Conservation (phyloP, 2,329 filamentous ascomycete species). For the Paracamarosporium sp. region DNA sequence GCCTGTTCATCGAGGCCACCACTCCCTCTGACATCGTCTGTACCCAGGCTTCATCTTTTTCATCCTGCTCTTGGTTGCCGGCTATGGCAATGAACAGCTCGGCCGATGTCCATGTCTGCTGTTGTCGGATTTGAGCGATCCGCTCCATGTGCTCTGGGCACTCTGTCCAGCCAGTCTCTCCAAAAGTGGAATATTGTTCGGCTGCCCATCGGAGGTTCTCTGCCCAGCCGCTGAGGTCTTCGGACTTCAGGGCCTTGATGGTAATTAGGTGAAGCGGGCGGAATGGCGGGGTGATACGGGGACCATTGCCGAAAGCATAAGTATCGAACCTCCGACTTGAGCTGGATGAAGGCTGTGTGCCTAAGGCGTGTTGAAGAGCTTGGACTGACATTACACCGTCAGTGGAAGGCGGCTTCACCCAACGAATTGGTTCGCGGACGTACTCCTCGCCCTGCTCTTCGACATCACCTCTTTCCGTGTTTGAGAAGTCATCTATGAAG, state of each 20-base stretch:
- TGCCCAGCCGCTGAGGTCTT: slow-evolving; percentile 29
- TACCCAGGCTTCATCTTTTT: background rate
- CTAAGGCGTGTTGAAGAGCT: background rate
- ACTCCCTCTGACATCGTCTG: background rate
- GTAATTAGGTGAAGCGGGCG: slow-evolving; percentile 22
- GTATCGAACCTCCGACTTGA: background rate
- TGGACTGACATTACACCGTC: background rate
- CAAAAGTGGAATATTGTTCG: slow-evolving; percentile 20
- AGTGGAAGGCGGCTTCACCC: background rate
- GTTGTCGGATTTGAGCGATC: slow-evolving; percentile 21
- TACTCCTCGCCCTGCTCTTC: background rate
- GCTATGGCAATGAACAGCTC: slow-evolving; percentile 11
- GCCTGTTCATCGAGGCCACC: background rate
- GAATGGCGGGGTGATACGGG: slow-evolving; percentile 22
- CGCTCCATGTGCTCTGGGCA: slow-evolving; percentile 31
- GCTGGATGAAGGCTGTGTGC: background rate
- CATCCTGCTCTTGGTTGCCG: background rate
- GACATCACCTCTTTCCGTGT: background rate
- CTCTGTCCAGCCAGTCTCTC: slow-evolving; percentile 26
- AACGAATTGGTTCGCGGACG: background rate
- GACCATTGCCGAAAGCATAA: slow-evolving; percentile 23
- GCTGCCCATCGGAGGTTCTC: slow-evolving; percentile 32
- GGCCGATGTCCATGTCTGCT: slow-evolving; percentile 28
- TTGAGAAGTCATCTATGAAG: background rate
- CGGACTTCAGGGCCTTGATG: slow-evolving; percentile 8